A percentile compares a stretch with the other conserved stretches of the same genome.
phyloP scores from a whole-genome alignment of 2,329 filamentous ascomycete species.

The Rhinocladiella similis region DNA sequence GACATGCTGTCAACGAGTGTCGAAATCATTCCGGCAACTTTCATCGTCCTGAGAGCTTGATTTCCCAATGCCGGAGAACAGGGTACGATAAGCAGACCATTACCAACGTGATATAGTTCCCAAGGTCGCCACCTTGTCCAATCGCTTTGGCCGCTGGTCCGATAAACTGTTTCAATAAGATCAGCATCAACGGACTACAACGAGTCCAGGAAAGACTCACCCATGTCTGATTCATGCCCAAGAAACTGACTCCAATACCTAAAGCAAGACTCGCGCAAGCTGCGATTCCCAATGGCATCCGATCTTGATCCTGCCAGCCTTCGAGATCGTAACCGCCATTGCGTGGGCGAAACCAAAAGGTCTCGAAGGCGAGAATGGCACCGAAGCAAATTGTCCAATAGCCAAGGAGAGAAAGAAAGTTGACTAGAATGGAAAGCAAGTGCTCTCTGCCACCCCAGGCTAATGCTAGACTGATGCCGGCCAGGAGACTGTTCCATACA shows the following conservation, averaged over 20 bases:
- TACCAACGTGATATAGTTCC: constrained; percentile 17
- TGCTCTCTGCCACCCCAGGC: constrained; percentile 26
- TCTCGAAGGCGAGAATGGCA: constrained; percentile 22
- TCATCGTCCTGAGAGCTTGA: constrained; percentile 10
- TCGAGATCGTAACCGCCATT: constrained; percentile 23
- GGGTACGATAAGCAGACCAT: constrained; percentile 15
- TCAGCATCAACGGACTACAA: background rate
- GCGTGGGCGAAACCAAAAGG: constrained; percentile 24
- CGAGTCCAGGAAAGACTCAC: constrained; percentile 5
- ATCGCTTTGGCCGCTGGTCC: constrained; percentile 18
- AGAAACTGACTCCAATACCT: constrained; percentile 15
- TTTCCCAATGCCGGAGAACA: constrained; percentile 14
- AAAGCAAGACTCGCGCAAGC: constrained; percentile 14
- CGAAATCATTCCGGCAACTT: background rate
- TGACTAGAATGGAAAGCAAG: constrained; percentile 23
- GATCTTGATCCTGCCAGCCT: constrained; percentile 24
- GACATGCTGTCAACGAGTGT: background rate
- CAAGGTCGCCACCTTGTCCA: constrained; percentile 22
- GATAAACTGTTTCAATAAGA: constrained; percentile 7
- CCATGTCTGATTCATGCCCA: constrained; percentile 28
- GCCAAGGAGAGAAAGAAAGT: constrained; percentile 26
- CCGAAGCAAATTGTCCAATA: constrained; percentile 28
- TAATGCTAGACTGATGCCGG: constrained; percentile 15
- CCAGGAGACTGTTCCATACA: constrained; percentile 21
- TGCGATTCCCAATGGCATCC: constrained; percentile 24